Base-by-base conservation (phyloP, 2,329 filamentous ascomycete genomes). In the Pezicula radicicola region DNA sequence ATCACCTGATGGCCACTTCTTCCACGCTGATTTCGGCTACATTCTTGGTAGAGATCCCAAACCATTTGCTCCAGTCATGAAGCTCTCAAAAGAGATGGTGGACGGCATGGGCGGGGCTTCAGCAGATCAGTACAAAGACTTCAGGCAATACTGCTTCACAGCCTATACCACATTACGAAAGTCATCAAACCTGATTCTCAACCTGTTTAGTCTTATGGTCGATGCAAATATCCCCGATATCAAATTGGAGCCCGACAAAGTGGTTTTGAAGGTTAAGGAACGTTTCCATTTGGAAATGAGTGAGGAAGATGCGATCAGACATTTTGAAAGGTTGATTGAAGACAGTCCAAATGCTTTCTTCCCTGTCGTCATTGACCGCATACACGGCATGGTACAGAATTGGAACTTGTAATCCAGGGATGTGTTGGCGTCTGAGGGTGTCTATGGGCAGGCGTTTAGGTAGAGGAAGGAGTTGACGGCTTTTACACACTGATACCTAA, bases 21-120 rank as follows among this genome's bases (percentile, higher is more conserved):
- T 99, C 79, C 94, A 99, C 68, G 92, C 93, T 28, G 94, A 99
- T 69, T 99, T 99, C 64, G 94, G 95, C 40, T 99, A 96, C 71
- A 99, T 99, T 56, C 86, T 99, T 1, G 94, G 94, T 16, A 89
- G 94, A 39, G 94, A 99, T 61, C 94, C 94, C 0, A 99, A 99
- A 66, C 94, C 94, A 0, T 97, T 99, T 66, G 93, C 94, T 0
- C 94, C 94, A 0, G 85, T 93, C 48, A 96, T 99, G 87, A 99
- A 99, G 70, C 83, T 99, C 8, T 93, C 88, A 66, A 93, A 92
- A 62, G 93, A 99, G 66, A 99, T 99, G 94, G 90, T 97, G 3
- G 94, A 99, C 64, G 94, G 92, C 56, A 97, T 99, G 91, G 95
- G 95, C 39, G 94, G 94, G 12, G 80, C 85, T 7, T 79, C 81